Percentiles rank a stretch among this genome's conserved stretches.
Conservation (phyloP, 2,329 filamentous ascomycete genomes). For the Penicillium sp. region DNA sequence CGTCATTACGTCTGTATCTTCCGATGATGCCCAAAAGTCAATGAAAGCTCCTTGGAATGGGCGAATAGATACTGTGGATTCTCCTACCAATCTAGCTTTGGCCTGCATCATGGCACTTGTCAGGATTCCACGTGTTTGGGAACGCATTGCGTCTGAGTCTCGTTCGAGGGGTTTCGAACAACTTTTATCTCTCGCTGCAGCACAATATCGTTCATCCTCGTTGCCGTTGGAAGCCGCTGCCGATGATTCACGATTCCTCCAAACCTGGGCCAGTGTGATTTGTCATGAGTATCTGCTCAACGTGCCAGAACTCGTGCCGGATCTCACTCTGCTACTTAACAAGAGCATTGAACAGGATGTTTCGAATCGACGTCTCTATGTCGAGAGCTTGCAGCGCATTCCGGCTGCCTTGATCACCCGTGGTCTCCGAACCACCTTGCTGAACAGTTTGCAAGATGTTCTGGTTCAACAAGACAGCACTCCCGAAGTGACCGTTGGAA, state of each 20-base stretch:
- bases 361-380: slow-evolving; percentile 25
- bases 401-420: slow-evolving; percentile 35
- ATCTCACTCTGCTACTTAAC: slow-evolving; percentile 32
- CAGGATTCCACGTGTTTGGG: slow-evolving; percentile 28
- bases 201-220: slow-evolving; percentile 23
- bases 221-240: slow-evolving; percentile 25
- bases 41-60: slow-evolving; percentile 35
- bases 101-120: slow-evolving; percentile 34
- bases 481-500: slow-evolving; percentile 27
- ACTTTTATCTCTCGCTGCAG: slow-evolving; percentile 29
- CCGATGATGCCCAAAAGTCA: slow-evolving; percentile 22
- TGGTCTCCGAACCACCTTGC: slow-evolving; percentile 30
- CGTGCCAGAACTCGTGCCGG: slow-evolving; percentile 30
- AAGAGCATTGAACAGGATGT: slow-evolving; percentile 28
- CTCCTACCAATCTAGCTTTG: slow-evolving; percentile 27
- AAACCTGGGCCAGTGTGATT: slow-evolving; percentile 36
- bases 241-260: slow-evolving; percentile 29
- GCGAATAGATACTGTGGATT: slow-evolving; percentile 32
- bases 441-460: slow-evolving; percentile 34
- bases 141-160: slow-evolving; percentile 25
- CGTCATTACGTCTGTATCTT: slow-evolving; percentile 22
- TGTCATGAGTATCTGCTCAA: slow-evolving; percentile 39
- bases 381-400: slow-evolving; percentile 36
- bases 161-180: slow-evolving; percentile 31
- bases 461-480: slow-evolving; percentile 26